Evolutionary conservation across 106 monocot genomes (phyloP).

Genomic region (Hemerocallis citrina): DNA sequence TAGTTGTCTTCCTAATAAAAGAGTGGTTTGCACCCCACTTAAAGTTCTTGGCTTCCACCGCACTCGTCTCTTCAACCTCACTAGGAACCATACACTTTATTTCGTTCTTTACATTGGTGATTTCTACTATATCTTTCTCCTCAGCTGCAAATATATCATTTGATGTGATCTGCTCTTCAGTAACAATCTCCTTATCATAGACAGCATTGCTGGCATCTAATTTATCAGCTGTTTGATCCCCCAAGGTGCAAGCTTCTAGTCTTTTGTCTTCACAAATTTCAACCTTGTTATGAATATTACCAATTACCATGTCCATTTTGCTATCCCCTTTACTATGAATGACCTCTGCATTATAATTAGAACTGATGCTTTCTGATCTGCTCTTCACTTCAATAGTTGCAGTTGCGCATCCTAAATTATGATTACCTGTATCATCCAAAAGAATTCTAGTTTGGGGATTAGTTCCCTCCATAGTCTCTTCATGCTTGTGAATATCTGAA

Average conservation of each 20-base stretch:
- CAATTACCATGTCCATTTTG: neutral
- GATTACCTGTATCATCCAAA: neutral
- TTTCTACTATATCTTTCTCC: conserved; percentile 34
- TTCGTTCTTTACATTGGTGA: conserved; percentile 17
- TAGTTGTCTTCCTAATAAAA: neutral
- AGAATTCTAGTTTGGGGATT: conserved; percentile 5
- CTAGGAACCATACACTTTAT: conserved; percentile 7
- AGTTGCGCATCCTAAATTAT: conserved; percentile 9
- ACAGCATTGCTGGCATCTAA: neutral
- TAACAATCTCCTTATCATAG: conserved; percentile 20
- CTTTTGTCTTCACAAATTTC: conserved; percentile 10
- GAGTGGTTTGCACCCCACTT: neutral
- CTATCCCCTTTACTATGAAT: neutral
- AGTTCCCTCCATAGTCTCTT: conserved; percentile 16
- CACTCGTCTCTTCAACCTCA: conserved; percentile 16
- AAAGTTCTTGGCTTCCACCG: conserved; percentile 5
- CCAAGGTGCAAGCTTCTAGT: conserved; percentile 9
- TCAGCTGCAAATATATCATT: conserved; percentile 17
- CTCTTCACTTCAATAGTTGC: conserved; percentile 2
- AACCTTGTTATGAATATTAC: neutral
- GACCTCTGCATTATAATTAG: neutral
- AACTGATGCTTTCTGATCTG: conserved; percentile 12
- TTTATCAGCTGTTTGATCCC: neutral
- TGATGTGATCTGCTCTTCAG: conserved; percentile 19
- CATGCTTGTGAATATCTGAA: conserved; percentile 7